Conservation (phyloP, 495 filamentous ascomycete species). For the Neurospora hispaniola region DNA sequence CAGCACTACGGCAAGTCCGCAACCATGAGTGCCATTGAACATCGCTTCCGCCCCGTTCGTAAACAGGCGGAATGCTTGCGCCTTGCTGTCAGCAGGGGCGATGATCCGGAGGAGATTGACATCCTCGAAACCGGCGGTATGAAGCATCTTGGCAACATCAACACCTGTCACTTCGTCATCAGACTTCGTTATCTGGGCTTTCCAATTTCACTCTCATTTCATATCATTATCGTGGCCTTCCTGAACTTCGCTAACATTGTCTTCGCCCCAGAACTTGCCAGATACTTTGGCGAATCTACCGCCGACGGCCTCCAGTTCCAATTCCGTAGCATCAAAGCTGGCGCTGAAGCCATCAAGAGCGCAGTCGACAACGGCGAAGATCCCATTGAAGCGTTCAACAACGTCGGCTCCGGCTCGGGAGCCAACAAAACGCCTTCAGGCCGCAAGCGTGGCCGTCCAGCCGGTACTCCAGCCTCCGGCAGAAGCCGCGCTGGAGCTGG, state of each 20-base stretch:
- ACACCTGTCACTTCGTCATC: not conserved
- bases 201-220: not conserved
- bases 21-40: conserved; percentile 30
- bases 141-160: not conserved
- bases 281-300: conserved; percentile 34
- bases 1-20: conserved; percentile 19
- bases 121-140: conserved; percentile 7
- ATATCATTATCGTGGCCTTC: not conserved
- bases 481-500: not conserved
- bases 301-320: conserved; percentile 34
- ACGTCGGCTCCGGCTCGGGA: not conserved
- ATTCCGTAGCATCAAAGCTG: conserved; percentile 34
- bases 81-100: conserved; percentile 41
- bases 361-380: conserved; percentile 22
- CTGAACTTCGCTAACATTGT: not conserved
- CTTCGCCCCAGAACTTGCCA: conserved; percentile 27
- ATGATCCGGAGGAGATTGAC: conserved; percentile 11
- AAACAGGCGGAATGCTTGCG: conserved; percentile 26
- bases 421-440: not conserved
- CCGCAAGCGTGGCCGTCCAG: not conserved
- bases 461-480: not conserved
- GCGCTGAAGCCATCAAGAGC: conserved; percentile 25
- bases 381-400: conserved; percentile 15
- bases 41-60: conserved; percentile 34
- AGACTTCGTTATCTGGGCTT: not conserved